Evolutionary conservation across 306 rosid genomes (phyloP).

Genomic region (Cucurbita moschata): DNA sequence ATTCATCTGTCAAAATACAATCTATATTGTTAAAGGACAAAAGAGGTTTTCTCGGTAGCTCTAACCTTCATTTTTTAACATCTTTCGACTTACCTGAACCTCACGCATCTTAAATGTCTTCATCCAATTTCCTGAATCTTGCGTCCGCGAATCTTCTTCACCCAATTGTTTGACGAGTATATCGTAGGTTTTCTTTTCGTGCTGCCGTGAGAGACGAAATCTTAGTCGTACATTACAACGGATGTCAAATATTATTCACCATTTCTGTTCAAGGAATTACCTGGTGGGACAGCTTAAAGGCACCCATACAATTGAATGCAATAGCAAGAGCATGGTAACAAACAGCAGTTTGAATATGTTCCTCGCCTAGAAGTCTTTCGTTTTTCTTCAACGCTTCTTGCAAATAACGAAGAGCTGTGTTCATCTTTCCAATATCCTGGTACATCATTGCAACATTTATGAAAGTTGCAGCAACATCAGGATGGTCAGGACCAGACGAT

Average conservation of each 20-base stretch:
- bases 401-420: slow-evolving; percentile 94
- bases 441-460: slow-evolving; percentile 98
- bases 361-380: slow-evolving; percentile 91
- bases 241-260: neutral
- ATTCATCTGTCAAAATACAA: slow-evolving; percentile 39
- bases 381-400: slow-evolving; percentile 97
- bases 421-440: slow-evolving; percentile 95
- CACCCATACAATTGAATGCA: slow-evolving; percentile 97
- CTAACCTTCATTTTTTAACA: neutral
- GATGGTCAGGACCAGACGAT: slow-evolving; percentile 97
- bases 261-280: slow-evolving; percentile 18
- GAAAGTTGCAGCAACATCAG: slow-evolving; percentile 91
- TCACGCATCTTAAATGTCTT: slow-evolving; percentile 94
- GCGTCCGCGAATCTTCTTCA: slow-evolving; percentile 89
- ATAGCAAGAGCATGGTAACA: slow-evolving; percentile 98
- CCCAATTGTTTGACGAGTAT: slow-evolving; percentile 96
- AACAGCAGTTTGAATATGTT: slow-evolving; percentile 97
- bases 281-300: slow-evolving; percentile 95
- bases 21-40: neutral
- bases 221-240: neutral
- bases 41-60: neutral
- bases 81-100: slow-evolving; percentile 40
- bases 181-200: slow-evolving; percentile 89
- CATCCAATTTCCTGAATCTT: slow-evolving; percentile 92
- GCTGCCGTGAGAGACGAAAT: slow-evolving; percentile 33